A percentile compares a stretch with the other conserved stretches of the same genome.
Conservation (phyloP, 1,284 basidiomycete species). For the Ustilago hordei region DNA sequence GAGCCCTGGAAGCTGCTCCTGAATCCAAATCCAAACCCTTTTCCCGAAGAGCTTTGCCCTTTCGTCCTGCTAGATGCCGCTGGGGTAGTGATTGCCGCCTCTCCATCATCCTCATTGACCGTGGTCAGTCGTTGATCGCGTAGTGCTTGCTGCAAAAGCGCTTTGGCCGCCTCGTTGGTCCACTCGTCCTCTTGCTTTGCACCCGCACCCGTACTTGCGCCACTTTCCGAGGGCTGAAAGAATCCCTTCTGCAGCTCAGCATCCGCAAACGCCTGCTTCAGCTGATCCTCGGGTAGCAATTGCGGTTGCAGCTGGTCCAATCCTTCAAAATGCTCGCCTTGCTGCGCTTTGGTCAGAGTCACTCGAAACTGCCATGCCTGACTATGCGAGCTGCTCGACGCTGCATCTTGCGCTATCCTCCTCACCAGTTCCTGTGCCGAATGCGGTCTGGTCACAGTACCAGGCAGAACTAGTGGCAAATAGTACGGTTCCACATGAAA, state of each 20-base stretch:
- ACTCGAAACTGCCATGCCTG: conserved; percentile 4
- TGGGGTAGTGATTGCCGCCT: conserved; percentile 15
- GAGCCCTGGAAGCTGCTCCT: conserved; percentile 12
- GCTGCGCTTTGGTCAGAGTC: conserved; percentile 23
- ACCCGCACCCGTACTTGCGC: conserved; percentile 1
- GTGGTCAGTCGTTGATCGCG: conserved; percentile 27
- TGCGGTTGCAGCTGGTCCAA: conserved; percentile 36
- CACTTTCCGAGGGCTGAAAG: conserved; percentile 12
- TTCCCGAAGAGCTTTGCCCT: neutral
- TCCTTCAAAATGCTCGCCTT: conserved; percentile 28
- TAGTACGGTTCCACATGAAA: conserved; percentile 41
- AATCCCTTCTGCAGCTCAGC: conserved; percentile 38
- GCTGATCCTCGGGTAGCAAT: conserved; percentile 39
- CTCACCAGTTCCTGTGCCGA: conserved; percentile 3
- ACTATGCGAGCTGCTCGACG: conserved; percentile 1
- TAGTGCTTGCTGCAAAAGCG: conserved; percentile 34
- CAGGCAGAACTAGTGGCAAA: conserved; percentile 40
- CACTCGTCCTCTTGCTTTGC: neutral
- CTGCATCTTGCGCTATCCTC: neutral
- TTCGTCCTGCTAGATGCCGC: neutral
- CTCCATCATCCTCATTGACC: conserved; percentile 35
- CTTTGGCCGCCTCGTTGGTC: conserved; percentile 28
- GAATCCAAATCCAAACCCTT: conserved; percentile 24
- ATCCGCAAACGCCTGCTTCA: conserved; percentile 37
- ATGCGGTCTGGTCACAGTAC: conserved; percentile 6